Base-by-base conservation (phyloP, 768 basidiomycete genomes). In the Trametes sanguinea region DNA sequence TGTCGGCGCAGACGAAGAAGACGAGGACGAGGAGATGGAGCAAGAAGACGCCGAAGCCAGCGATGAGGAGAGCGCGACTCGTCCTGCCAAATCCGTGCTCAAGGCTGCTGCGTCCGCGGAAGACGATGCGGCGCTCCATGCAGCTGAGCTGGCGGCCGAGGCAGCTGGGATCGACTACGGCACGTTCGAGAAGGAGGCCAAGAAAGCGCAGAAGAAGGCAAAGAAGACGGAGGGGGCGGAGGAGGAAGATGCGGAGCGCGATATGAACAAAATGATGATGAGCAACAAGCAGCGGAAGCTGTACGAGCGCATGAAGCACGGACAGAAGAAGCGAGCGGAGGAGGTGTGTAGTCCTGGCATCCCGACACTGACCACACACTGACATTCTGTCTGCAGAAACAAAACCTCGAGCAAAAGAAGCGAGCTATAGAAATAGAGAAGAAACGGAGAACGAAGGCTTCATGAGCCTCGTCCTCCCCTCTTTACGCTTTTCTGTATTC, bases 191-290 rank as follows among this genome's bases (percentile, higher is more conserved):
- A 86, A 87, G 67, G 83, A 87, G 69, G 82, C 93, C 52, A 82
- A 80, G 67, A 87, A 87, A 71, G 80, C 82, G 37, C 76, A 74
- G 61, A 86, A 81, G 76, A 74, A 64, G 72, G 67, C 50, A 74
- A 75, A 67, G 65, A 68, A 65, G 77, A 77, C 64, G 74, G 76
- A 40, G 50, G 62, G 64, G 35, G 67, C 65, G 48, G 69, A 67
- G 17, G 71, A 67, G 51, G 63, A 55, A 46, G 68, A 69, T 32
- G 72, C 68, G 17, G 92, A 94, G 72, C 81, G 86, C 69, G 90
- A 95, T 72, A 92, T 96, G 90, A 89, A 92, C 76, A 96, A 95
- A 83, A 96, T 98, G 88, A 83, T 98, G 85, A 88, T 97, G 88
- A 96, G 92, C 79, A 94, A 93, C 75, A 94, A 91, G 78, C 90